phyloP scores from a whole-genome alignment of 2,329 filamentous ascomycete genomes.

The Beauveria scarabaeidicola region DNA sequence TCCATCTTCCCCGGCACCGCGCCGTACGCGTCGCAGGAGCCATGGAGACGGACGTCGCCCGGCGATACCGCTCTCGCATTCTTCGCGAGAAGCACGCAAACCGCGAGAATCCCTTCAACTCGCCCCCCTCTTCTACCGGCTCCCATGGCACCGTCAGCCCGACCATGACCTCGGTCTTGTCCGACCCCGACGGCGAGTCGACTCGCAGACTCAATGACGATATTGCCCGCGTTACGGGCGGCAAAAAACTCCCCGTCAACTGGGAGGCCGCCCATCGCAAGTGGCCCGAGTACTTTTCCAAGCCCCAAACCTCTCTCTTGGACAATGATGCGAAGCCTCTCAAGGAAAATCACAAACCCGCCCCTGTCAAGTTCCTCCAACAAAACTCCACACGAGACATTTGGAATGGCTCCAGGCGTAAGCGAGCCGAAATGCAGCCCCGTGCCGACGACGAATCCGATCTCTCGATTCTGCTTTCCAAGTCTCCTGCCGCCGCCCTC shows the following conservation, averaged over 20 bases:
- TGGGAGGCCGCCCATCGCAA: slow-evolving; percentile 39
- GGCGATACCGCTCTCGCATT: slow-evolving; percentile 38
- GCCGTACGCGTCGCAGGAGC: slow-evolving; percentile 18
- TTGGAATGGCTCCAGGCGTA: slow-evolving; percentile 31
- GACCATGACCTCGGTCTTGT: slow-evolving; percentile 44
- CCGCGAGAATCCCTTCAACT: slow-evolving; percentile 49
- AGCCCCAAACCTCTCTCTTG: slow-evolving; percentile 27
- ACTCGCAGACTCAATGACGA: slow-evolving; percentile 43
- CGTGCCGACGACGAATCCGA: slow-evolving; percentile 46
- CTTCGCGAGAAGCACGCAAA: slow-evolving; percentile 44
- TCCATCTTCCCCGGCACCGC: slow-evolving; percentile 11
- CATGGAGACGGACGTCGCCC: slow-evolving; percentile 35
- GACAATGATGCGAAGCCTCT: slow-evolving; percentile 27
- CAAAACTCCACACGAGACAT: slow-evolving; percentile 36
- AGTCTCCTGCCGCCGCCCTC: slow-evolving; percentile 26
- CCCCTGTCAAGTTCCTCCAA: slow-evolving; percentile 22
- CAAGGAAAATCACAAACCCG: slow-evolving; percentile 39
- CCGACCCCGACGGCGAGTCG: slow-evolving; percentile 45
- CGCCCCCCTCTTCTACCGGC: slow-evolving; percentile 49
- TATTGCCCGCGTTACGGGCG: slow-evolving; percentile 35
- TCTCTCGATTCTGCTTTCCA: slow-evolving; percentile 35
- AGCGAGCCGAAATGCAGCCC: slow-evolving; percentile 43
- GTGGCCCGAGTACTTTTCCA: slow-evolving; percentile 44
- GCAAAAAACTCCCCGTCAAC: slow-evolving; percentile 32
- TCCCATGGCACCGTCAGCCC: slow-evolving; percentile 49